Evolutionary conservation across 352 stramenopile genomes (phyloP).

Genomic region (Lagenidium giganteum): DNA sequence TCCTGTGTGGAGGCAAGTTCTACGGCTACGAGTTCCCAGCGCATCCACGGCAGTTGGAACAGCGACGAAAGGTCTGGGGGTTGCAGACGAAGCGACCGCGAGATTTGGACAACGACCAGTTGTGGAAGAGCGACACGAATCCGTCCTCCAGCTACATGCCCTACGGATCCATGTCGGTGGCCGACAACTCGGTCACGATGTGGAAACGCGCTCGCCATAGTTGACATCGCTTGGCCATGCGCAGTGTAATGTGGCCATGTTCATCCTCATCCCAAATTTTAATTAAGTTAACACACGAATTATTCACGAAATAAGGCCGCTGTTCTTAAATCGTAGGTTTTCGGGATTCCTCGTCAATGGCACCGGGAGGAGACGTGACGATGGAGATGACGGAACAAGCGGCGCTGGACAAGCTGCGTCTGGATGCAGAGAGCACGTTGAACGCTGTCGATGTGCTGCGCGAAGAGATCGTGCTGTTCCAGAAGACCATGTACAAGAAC

Average conservation of each 20-base stretch:
- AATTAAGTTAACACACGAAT: too few species aligned
- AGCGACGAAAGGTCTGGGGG: slow-evolving; percentile 36
- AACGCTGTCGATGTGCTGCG: slow-evolving; percentile 29
- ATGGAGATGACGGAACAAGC: slow-evolving; percentile 11
- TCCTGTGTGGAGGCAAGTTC: slow-evolving; percentile 53
- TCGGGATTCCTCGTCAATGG: too few species aligned
- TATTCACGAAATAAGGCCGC: too few species aligned
- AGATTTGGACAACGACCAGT: slow-evolving; percentile 30
- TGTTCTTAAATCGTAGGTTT: too few species aligned
- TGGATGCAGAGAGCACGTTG: slow-evolving; percentile 29
- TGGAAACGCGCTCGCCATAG: too few species aligned
- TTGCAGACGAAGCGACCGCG: slow-evolving; percentile 55
- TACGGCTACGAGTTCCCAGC: slow-evolving; percentile 59
- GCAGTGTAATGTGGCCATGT: too few species aligned
- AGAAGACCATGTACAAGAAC: slow-evolving; percentile 86
- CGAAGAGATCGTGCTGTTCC: slow-evolving; percentile 63
- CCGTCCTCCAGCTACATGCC: too few species aligned
- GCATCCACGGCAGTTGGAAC: slow-evolving; percentile 55
- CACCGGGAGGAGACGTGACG: slow-evolving; percentile 15
- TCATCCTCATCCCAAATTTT: too few species aligned
- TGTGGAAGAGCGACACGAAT: slow-evolving; percentile 27
- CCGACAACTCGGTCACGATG: too few species aligned
- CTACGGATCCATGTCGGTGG: too few species aligned
- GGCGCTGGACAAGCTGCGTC: slow-evolving; percentile 29
- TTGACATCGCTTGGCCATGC: too few species aligned